These are phyloP conservation scores for Periconia sp. DNA, from an alignment of 2,329 filamentous ascomycete species.

Conservation along the genomic window DNA sequence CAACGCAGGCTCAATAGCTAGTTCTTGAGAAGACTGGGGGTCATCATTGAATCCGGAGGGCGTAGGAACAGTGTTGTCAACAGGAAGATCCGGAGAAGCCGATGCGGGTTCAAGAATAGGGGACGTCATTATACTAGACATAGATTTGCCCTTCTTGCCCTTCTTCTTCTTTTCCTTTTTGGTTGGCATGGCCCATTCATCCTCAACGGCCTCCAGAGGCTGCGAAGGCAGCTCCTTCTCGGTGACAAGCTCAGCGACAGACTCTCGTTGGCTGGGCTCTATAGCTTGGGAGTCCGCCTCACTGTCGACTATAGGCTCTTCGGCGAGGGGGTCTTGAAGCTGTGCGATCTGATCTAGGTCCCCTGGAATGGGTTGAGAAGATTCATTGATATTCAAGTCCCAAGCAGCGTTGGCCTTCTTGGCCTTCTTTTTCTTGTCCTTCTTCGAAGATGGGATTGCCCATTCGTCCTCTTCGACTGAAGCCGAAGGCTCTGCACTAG, in stretches of 20 bases:
- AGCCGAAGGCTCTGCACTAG: not conserved
- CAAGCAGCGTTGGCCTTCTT: constrained; percentile 19
- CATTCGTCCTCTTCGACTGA: constrained; percentile 11
- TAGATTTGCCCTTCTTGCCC: constrained; percentile 27
- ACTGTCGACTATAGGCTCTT: too few species aligned
- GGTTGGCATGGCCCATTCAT: constrained; percentile 7
- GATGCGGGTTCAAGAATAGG: constrained; percentile 17
- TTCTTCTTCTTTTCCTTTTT: constrained; percentile 40
- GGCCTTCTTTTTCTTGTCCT: constrained; percentile 31
- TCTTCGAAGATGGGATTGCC: constrained; percentile 20
- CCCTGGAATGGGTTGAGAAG: not conserved
- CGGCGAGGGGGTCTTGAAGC: too few species aligned
- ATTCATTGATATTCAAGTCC: not conserved
- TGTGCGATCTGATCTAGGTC: too few species aligned
- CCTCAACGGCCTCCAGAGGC: constrained; percentile 1
- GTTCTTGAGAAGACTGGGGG: not conserved
- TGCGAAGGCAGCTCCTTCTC: too few species aligned
- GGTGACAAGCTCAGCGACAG: too few species aligned
- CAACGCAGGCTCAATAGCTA: constrained; percentile 1
- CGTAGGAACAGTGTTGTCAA: too few species aligned
- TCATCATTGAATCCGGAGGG: constrained; percentile 1
- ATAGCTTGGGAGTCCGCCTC: too few species aligned
- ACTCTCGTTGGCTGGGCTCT: too few species aligned
- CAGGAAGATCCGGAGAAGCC: too few species aligned
- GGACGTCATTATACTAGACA: constrained; percentile 23